Base-by-base conservation (phyloP, 1,284 basidiomycete species). In the Xerocomus amazonicus region DNA sequence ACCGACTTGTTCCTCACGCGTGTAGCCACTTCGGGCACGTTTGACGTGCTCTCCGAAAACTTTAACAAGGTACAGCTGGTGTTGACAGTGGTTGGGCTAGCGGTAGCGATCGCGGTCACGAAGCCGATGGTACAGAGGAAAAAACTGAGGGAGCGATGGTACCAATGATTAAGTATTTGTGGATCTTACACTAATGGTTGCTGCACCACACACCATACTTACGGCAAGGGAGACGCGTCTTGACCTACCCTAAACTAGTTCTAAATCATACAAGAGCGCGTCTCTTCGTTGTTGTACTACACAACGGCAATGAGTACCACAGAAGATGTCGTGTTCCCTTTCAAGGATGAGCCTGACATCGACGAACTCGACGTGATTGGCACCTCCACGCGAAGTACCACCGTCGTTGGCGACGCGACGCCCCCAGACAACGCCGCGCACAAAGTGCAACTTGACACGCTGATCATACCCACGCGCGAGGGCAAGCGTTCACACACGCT, bases 61-160 rank as follows among this genome's bases (percentile, higher is more conserved):
- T 99, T 99, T 71, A 98, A 98, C 74, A 97, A 98, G 75, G 74
- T 75, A 0, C 96, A 99, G 70, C 76, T 99, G 28, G 79, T 97
- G 53, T 66, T 94, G 38, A 98, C 94, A 0, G 81, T 97, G 13
- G 70, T 73, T 0, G 91, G 79, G 0, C 69, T 99, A 48, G 76
- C 75, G 0, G 65, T 80, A 4, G 94, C 87, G 4, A 91, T 97
- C 52, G 63, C 82, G 16, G 66, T 95, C 33, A 85, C 87, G 10
- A 83, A 80, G 62, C 88, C 89, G 42, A 85, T 90, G 75, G 86
- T 90, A 16, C 66, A 67, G 58, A 71, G 77, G 63, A 90, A 86
- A 64, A 72, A 67, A 55, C 63, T 88, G 57, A 74, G 77, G 55
- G 84, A 86, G 63, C 75, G 73, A 55, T 91, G 87, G 87, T 90